phyloP scores from a whole-genome alignment of 2,329 filamentous ascomycete species.

The Hymenoscyphus fraxineus region DNA sequence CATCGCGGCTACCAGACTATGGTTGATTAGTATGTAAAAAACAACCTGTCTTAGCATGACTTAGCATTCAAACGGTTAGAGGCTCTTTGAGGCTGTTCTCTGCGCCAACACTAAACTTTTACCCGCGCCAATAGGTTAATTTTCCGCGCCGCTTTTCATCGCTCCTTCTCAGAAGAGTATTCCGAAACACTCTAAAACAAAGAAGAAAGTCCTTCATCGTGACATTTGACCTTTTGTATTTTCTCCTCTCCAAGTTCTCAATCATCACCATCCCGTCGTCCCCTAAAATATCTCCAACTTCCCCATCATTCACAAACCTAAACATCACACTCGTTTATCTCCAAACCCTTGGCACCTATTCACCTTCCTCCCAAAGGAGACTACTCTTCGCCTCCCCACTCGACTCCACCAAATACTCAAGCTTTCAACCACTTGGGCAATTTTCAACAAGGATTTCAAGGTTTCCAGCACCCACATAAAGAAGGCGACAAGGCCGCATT shows the following conservation, averaged over 20 bases:
- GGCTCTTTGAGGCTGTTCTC: not conserved
- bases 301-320: not conserved
- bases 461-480: not conserved
- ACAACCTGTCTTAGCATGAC: no score
- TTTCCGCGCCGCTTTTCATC: not conserved
- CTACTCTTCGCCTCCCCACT: not conserved
- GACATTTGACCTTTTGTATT: no score
- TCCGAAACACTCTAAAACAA: slow-evolving; percentile 3
- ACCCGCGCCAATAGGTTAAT: not conserved
- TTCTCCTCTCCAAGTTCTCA: no score
- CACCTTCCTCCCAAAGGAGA: not conserved
- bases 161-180: not conserved
- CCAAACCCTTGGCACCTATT: not conserved
- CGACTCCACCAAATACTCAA: not conserved
- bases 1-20: no score
- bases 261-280: no score
- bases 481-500: not conserved
- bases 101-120: not conserved
- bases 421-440: not conserved
- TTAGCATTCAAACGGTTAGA: not conserved
- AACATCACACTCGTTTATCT: slow-evolving; percentile 1
- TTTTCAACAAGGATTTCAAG: no score
- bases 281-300: not conserved
- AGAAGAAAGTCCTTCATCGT: not conserved
- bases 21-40: no score